phyloP scores from a whole-genome alignment of 208 protist species.

The Naegleria fowleri region DNA sequence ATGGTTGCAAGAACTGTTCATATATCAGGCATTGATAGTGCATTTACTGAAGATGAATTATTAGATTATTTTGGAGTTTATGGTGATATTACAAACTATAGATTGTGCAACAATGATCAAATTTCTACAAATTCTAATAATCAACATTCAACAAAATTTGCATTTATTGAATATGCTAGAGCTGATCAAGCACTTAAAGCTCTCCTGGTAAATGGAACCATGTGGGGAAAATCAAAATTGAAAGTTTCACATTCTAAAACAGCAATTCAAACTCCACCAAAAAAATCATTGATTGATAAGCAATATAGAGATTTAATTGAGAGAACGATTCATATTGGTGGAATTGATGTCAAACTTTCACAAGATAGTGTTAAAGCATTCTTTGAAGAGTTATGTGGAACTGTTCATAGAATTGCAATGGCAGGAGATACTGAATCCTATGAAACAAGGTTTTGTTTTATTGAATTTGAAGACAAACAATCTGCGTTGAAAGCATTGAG shows the following conservation, averaged over 20 bases:
- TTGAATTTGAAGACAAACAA: constrained; percentile 10
- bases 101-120: background rate
- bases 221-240: background rate
- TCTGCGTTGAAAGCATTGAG: background rate
- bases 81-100: background rate
- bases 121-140: background rate
- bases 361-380: background rate
- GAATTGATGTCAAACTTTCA: background rate
- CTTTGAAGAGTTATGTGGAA: background rate
- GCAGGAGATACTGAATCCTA: background rate
- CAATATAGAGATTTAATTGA: constrained; percentile 3
- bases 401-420: background rate
- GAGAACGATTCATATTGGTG: background rate
- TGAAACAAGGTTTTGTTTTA: constrained; percentile 6
- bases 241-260: background rate
- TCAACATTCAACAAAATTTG: background rate
- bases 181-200: background rate
- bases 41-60: background rate
- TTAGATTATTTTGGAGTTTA: background rate
- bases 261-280: background rate
- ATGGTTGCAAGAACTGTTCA: background rate
- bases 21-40: background rate
- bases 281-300: background rate
- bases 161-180: background rate
- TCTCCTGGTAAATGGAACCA: background rate